Evolutionary conservation across 805 yeast species (phyloP), one percentile per base, ranked within the genome.

Genomic region (Ogataea nakhonphanomensis): DNA sequence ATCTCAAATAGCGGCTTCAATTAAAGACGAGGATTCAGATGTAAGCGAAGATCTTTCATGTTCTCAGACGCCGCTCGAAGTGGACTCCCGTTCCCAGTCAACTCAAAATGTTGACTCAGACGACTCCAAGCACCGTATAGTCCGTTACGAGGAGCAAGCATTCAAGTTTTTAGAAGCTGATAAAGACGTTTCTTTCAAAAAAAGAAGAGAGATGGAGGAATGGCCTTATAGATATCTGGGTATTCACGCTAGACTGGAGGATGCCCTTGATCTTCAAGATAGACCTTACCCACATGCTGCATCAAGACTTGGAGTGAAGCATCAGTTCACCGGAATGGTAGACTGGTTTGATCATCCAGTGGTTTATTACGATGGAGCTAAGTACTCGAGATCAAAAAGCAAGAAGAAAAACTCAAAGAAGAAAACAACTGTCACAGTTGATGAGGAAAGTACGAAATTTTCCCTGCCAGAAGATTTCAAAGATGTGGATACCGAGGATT

Each of bases 201-300:
- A 76, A 42, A 59, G 86, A 45, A 56, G 87, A 41, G 62, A 71
- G 24, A 45, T 62, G n/a, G 87, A 81, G 58, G 88, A 81, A 54
- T 88, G 95, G 95, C 81, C 81, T 2, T 83, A 79, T 65, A 62
- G 95, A 48, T 88, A 84, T 53, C 67, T 86, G 20, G 95, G 95
- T 1, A 71, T 81, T 65, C 84, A 85, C 58, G 76, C 87, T 1
- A 69, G 75, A 32, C 59, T 84, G 20, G 91, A 84, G 55, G 95
- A 85, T 57, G 86, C 86, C 1, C 69, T 85, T 31, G 93, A 87
- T 57, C 53, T 76, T 5, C 86, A 82, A 43, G 95, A 84, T 54
- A 64, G 90, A 30, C 87, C 89, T 1, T 82, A 83, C 49, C 93
- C 95, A 0, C 64, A 91, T 36, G 93, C 90, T 0, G 79, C 84